These are phyloP conservation scores for Myrmaecium sp. DNA, from an alignment of 2,329 filamentous ascomycete species.

Conservation along the genomic window DNA sequence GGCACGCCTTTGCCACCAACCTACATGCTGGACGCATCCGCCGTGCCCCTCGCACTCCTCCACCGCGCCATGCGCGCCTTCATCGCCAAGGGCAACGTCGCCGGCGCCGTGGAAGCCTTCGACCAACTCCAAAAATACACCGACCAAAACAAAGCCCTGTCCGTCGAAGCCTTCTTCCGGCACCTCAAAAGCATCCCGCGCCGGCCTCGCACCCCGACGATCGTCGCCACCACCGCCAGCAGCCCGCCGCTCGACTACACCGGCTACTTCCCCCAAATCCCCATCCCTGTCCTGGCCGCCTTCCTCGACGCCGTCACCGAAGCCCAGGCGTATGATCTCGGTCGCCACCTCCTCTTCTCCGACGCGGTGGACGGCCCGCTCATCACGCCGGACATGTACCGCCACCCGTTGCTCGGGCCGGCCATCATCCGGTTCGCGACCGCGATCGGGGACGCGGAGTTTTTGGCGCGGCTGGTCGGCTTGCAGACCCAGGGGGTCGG, in stretches of 20 bases:
- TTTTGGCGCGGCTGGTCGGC: too few relatives aligned
- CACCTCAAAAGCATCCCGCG: constrained; percentile 9
- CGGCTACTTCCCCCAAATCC: constrained; percentile 27
- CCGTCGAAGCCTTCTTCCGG: constrained; percentile 25
- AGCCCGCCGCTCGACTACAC: constrained; percentile 25
- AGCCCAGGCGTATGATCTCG: constrained; percentile 30
- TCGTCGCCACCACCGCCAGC: constrained; percentile 5
- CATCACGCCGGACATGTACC: constrained; percentile 29
- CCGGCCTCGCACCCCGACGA: too few relatives aligned
- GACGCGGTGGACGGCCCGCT: constrained; percentile 37
- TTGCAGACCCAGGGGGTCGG: too few relatives aligned
- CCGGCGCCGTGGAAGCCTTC: constrained; percentile 21
- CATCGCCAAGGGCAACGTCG: constrained; percentile 20
- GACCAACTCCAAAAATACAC: constrained; percentile 22
- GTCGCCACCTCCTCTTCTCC: constrained; percentile 35
- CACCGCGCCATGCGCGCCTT: constrained; percentile 25
- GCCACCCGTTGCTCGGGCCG: constrained; percentile 30
- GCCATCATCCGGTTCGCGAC: constrained; percentile 38
- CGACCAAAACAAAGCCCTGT: constrained; percentile 26
- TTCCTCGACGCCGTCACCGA: constrained; percentile 34
- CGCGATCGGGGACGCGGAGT: constrained; percentile 26
- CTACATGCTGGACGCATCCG: constrained; percentile 29
- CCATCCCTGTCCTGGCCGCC: constrained; percentile 29
- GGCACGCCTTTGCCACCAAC: constrained; percentile 9
- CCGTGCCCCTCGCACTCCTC: constrained; percentile 23